Conservation (phyloP, 139 green algal species). For the Volvox africanus region DNA sequence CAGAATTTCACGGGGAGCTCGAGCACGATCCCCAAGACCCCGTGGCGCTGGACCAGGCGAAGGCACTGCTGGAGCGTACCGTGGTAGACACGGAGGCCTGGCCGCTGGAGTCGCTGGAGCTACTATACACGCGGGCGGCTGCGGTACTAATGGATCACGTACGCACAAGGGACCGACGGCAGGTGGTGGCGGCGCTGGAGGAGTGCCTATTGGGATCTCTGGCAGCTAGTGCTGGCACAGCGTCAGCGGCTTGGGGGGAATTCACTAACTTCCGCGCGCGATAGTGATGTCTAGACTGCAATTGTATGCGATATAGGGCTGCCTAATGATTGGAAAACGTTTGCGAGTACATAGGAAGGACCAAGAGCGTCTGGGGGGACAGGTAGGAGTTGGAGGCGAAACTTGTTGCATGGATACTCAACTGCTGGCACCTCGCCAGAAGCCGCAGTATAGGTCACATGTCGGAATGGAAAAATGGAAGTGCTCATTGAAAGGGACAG, state of each 20-base stretch:
- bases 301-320: too few relatives aligned
- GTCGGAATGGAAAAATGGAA: too few relatives aligned
- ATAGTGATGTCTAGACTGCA: neutral
- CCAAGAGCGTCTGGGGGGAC: too few relatives aligned
- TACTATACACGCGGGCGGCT: conserved; percentile 54
- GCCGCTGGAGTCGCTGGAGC: conserved; percentile 59
- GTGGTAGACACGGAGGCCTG: conserved; percentile 49
- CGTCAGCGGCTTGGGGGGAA: neutral
- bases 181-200: conserved; percentile 46
- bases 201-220: neutral
- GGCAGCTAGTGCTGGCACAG: neutral
- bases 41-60: conserved; percentile 1
- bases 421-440: too few relatives aligned
- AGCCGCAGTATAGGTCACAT: too few relatives aligned
- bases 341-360: too few relatives aligned
- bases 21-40: neutral
- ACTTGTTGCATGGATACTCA: too few relatives aligned
- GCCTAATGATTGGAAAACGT: too few relatives aligned
- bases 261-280: neutral
- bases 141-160: conserved; percentile 47
- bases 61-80: conserved; percentile 42
- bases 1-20: too few relatives aligned
- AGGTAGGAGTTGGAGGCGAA: too few relatives aligned
- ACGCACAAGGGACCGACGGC: conserved; percentile 23
- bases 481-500: too few relatives aligned